These are phyloP conservation scores for Fusarium sp. DNA, from an alignment of 2,329 filamentous ascomycete genomes.

Conservation along the genomic window DNA sequence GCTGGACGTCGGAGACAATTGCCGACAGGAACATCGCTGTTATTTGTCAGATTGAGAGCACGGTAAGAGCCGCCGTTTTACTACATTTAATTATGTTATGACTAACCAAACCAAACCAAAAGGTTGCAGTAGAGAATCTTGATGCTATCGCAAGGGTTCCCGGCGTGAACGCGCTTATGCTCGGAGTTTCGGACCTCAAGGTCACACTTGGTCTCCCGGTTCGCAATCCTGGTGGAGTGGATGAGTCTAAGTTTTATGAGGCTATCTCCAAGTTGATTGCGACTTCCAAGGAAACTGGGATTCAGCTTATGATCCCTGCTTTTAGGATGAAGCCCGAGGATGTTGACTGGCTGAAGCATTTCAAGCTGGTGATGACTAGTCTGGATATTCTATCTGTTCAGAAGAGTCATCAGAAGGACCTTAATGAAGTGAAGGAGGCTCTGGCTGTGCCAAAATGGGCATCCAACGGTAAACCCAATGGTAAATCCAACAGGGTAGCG, in stretches of 20 bases:
- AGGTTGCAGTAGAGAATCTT: slow-evolving; percentile 1
- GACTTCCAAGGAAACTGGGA: background rate
- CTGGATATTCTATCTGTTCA: background rate
- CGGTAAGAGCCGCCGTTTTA: background rate
- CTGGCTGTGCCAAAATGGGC: background rate
- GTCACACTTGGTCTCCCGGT: background rate
- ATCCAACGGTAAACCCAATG: background rate
- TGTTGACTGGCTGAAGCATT: background rate
- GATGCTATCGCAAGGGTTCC: background rate
- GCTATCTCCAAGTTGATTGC: background rate
- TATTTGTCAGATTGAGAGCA: slow-evolving; percentile 7
- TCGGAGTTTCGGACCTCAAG: background rate
- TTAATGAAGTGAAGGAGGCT: background rate
- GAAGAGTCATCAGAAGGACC: background rate
- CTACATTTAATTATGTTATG: background rate
- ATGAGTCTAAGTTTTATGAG: background rate
- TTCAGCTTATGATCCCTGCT: slow-evolving; percentile 6
- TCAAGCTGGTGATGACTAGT: slow-evolving; percentile 4
- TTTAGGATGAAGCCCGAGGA: background rate
- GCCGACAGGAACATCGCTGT: background rate
- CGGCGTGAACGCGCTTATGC: slow-evolving; percentile 1
- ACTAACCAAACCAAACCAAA: background rate
- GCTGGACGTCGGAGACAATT: background rate
- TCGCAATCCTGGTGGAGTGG: background rate
- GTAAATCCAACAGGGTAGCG: background rate